phyloP scores from a whole-genome alignment of 768 basidiomycete species.

The Ramaria sp. region DNA sequence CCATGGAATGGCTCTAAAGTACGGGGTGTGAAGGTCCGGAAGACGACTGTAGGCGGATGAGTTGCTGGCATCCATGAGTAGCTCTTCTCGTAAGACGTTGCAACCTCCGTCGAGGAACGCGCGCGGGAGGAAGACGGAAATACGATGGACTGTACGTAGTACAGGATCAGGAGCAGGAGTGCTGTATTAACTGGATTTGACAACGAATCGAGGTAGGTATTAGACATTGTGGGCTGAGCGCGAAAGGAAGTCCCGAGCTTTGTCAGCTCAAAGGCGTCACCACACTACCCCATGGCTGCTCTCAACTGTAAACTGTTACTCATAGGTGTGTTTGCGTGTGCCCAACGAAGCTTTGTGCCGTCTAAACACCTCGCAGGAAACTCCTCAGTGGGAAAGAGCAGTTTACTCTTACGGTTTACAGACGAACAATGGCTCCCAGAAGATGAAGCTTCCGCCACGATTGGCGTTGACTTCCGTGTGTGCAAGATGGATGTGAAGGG shows the following conservation, averaged over 20 bases:
- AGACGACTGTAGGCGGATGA: slow-evolving; percentile 71
- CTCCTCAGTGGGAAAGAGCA: slow-evolving; percentile 88
- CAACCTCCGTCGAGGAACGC: slow-evolving; percentile 34
- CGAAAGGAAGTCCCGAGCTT: not conserved
- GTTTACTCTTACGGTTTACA: slow-evolving; percentile 86
- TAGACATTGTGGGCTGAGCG: not conserved
- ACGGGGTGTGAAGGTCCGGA: slow-evolving; percentile 68
- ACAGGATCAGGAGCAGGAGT: slow-evolving; percentile 67
- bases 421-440: slow-evolving; percentile 92
- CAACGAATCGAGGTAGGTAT: not conserved
- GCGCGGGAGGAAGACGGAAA: slow-evolving; percentile 46
- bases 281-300: not conserved
- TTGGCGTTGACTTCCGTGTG: slow-evolving; percentile 78
- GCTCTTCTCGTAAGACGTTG: slow-evolving; percentile 63
- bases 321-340: not conserved
- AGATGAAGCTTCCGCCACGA: slow-evolving; percentile 80
- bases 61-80: slow-evolving; percentile 90
- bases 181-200: slow-evolving; percentile 69
- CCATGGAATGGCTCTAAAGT: slow-evolving; percentile 62
- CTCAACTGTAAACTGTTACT: slow-evolving; percentile 11
- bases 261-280: not conserved
- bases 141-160: slow-evolving; percentile 62
- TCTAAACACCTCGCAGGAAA: slow-evolving; percentile 34
- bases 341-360: not conserved
- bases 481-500: slow-evolving; percentile 74